Evolutionary conservation across 83 land plant genomes (phyloP).

Genomic region (Picea abies): DNA sequence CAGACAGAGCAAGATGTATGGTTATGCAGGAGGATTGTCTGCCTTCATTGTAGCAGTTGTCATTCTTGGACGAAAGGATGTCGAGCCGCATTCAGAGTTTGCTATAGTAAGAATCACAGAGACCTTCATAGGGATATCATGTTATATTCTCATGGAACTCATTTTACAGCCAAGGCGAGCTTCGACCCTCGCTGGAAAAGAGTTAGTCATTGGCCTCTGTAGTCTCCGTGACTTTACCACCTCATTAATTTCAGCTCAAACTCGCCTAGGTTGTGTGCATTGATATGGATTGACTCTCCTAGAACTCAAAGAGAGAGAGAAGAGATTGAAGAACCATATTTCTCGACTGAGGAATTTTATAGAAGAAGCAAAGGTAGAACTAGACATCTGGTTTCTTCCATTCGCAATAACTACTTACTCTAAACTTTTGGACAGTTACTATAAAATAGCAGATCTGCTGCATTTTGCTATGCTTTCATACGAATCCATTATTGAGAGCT

Average conservation of each 20-base stretch:
- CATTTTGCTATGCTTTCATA: constrained; percentile 25
- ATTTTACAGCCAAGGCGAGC: constrained; percentile 61
- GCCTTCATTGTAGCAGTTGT: constrained; percentile 55
- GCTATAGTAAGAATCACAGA: constrained; percentile 61
- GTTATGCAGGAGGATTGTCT: constrained; percentile 58
- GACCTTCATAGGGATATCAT: constrained; percentile 53
- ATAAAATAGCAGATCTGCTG: constrained; percentile 44
- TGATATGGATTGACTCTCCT: not conserved
- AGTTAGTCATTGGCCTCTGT: constrained; percentile 19
- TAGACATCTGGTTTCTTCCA: constrained; percentile 73
- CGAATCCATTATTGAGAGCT: constrained; percentile 27
- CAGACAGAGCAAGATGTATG: constrained; percentile 53
- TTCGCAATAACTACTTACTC: constrained; percentile 43
- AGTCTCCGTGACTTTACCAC: not conserved
- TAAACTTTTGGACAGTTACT: constrained; percentile 25
- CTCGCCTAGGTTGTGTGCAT: not conserved
- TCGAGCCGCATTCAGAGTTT: constrained; percentile 45
- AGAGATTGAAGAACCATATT: constrained; percentile 18
- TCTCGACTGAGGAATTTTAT: constrained; percentile 31
- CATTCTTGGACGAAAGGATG: constrained; percentile 49
- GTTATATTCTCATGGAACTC: constrained; percentile 57
- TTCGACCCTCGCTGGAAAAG: constrained; percentile 39
- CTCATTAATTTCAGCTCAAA: not conserved
- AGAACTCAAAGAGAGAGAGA: constrained; percentile 24
- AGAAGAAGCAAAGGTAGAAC: constrained; percentile 64